These are phyloP conservation scores for Penicillium sp. DNA, from an alignment of 2,329 filamentous ascomycete species.

Conservation along the genomic window DNA sequence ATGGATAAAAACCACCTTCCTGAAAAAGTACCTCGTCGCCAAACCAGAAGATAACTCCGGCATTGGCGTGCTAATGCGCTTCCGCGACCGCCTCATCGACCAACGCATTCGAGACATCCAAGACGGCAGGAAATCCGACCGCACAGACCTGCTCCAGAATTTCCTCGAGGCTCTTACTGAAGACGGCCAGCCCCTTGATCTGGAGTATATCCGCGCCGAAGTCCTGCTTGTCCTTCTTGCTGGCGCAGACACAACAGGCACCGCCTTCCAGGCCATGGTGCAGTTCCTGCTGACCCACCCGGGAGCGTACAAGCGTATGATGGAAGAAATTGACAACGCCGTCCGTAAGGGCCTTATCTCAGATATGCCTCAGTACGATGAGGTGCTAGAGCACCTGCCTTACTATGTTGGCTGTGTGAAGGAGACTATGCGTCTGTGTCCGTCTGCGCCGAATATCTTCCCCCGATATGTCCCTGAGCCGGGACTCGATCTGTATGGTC, in stretches of 20 bases:
- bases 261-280: slow-evolving; percentile 51
- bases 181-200: slow-evolving; percentile 47
- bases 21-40: slow-evolving; percentile 54
- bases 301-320: slow-evolving; percentile 46
- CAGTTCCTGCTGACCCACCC: slow-evolving; percentile 42
- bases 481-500: slow-evolving; percentile 40
- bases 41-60: slow-evolving; percentile 54
- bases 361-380: slow-evolving; percentile 42
- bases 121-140: slow-evolving; percentile 43
- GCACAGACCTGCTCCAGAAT: slow-evolving; percentile 56
- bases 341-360: slow-evolving; percentile 32
- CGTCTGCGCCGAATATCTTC: slow-evolving; percentile 53
- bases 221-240: slow-evolving; percentile 53
- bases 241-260: slow-evolving; percentile 54
- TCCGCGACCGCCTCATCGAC: slow-evolving; percentile 54
- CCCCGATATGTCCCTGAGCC: slow-evolving; percentile 44
- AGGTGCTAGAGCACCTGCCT: slow-evolving; percentile 44
- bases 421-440: slow-evolving; percentile 52
- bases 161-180: slow-evolving; percentile 46
- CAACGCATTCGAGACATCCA: slow-evolving; percentile 51
- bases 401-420: slow-evolving; percentile 53
- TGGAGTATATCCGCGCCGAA: slow-evolving; percentile 55
- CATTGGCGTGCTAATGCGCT: slow-evolving; percentile 57
- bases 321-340: slow-evolving; percentile 47
- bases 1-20: slow-evolving; percentile 54